Evolutionary conservation across 2,329 filamentous ascomycete species (phyloP).

Genomic region (Colletotrichum orchidophilum): DNA sequence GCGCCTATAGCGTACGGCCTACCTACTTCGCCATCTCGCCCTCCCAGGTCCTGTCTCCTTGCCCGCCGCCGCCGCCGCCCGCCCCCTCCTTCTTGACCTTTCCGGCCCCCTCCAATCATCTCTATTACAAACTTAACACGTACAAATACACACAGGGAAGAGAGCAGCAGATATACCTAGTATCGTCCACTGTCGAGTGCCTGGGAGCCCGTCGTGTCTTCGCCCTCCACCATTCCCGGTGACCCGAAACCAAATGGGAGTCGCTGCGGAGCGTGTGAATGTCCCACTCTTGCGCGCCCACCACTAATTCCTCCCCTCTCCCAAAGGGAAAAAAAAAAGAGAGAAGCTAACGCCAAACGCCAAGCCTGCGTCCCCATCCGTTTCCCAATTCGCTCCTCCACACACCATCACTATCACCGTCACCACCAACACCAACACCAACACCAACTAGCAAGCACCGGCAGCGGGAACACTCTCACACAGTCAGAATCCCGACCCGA

Average conservation of each 20-base stretch:
- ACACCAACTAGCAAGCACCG: conserved; percentile 7
- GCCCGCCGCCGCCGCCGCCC: neutral
- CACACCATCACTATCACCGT: neutral
- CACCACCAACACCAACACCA: conserved; percentile 6
- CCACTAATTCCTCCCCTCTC: neutral
- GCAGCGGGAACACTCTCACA: conserved; percentile 16
- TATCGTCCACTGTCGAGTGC: neutral
- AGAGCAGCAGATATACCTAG: neutral
- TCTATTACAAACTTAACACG: neutral
- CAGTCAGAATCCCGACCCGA: neutral
- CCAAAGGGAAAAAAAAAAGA: neutral
- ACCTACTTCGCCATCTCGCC: neutral
- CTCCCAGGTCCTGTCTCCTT: neutral
- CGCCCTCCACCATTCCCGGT: conserved; percentile 2
- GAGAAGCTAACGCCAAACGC: too few species aligned
- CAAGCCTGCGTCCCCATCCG: conserved; percentile 5
- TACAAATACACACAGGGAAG: neutral
- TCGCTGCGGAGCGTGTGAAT: conserved; percentile 8
- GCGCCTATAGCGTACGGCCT: conserved; percentile 2
- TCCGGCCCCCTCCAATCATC: conserved; percentile 1
- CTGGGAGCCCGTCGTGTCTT: neutral
- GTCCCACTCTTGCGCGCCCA: conserved; percentile 3
- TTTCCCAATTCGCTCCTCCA: neutral
- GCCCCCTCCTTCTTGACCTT: neutral
- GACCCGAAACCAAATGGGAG: neutral